These are phyloP conservation scores for Solanum hybrid DNA, from an alignment of 305 asterid species.

Conservation along the genomic window DNA sequence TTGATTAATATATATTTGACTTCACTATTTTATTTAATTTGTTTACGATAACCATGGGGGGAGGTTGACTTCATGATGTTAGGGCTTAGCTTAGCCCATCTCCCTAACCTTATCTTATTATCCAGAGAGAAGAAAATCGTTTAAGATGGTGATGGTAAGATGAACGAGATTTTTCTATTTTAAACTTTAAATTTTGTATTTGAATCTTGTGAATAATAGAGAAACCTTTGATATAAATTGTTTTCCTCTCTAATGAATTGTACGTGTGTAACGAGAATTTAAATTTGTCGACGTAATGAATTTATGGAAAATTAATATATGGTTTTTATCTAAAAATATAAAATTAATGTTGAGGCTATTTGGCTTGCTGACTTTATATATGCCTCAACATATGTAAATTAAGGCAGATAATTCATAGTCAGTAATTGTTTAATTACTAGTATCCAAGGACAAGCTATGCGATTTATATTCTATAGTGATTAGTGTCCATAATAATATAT, in stretches of 20 bases:
- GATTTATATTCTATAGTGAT: background rate
- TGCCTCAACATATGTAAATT: background rate
- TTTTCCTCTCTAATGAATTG: background rate
- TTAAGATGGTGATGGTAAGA: background rate
- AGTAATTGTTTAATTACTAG: background rate
- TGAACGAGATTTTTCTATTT: background rate
- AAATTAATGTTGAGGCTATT: background rate
- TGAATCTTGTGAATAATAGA: background rate
- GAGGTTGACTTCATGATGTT: background rate
- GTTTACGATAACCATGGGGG: background rate
- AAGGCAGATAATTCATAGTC: background rate
- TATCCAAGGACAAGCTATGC: background rate
- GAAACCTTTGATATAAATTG: background rate
- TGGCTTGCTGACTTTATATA: background rate
- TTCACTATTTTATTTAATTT: background rate
- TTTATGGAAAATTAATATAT: background rate
- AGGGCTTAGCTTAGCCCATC: background rate
- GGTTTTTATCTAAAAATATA: background rate
- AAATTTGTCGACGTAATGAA: background rate
- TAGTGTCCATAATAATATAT: background rate
- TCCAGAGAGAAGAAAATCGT: background rate
- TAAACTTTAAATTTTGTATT: background rate
- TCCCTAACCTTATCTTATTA: background rate
- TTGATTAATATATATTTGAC: background rate
- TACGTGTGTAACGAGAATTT: background rate